These are phyloP conservation scores for Dryas drummondii DNA, from an alignment of 306 rosid genomes.

Conservation along the genomic window DNA sequence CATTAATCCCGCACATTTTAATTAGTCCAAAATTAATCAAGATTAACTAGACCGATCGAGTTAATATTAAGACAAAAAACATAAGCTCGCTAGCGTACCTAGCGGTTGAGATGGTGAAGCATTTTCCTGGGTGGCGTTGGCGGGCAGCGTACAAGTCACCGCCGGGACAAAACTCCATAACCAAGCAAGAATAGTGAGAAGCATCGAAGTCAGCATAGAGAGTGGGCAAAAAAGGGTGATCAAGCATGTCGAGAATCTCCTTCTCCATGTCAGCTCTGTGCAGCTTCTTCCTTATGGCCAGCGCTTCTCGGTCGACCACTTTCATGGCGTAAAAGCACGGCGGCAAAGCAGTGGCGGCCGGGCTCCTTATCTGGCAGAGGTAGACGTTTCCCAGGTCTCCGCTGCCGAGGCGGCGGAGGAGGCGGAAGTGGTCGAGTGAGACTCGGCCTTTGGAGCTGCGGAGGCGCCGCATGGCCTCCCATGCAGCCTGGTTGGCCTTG, in stretches of 20 bases:
- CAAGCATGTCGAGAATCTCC: constrained; percentile 77
- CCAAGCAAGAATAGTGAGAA: constrained; percentile 89
- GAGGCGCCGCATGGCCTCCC: constrained; percentile 82
- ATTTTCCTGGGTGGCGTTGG: constrained; percentile 67
- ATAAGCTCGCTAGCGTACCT: constrained; percentile 39
- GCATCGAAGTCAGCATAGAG: constrained; percentile 85
- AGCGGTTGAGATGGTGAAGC: constrained; percentile 65
- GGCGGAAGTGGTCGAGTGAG: constrained; percentile 77
- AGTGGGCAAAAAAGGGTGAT: constrained; percentile 92
- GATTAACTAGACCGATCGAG: too few relatives aligned
- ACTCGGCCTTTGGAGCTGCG: constrained; percentile 57
- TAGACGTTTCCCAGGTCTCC: constrained; percentile 93
- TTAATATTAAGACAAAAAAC: too few relatives aligned
- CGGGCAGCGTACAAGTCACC: constrained; percentile 87
- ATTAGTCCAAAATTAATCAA: background rate
- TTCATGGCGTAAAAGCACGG: constrained; percentile 91
- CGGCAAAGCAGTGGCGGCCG: constrained; percentile 48
- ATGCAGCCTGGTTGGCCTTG: constrained; percentile 82
- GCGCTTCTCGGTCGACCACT: constrained; percentile 93
- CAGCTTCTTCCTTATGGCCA: constrained; percentile 72
- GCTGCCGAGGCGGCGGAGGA: constrained; percentile 75
- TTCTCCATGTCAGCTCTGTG: constrained; percentile 94
- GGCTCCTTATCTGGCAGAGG: constrained; percentile 86
- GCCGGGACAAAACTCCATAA: constrained; percentile 99
- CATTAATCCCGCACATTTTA: constrained; percentile 1